These are phyloP conservation scores for Davidsoniella australis DNA, from an alignment of 2,329 filamentous ascomycete species.

Conservation along the genomic window DNA sequence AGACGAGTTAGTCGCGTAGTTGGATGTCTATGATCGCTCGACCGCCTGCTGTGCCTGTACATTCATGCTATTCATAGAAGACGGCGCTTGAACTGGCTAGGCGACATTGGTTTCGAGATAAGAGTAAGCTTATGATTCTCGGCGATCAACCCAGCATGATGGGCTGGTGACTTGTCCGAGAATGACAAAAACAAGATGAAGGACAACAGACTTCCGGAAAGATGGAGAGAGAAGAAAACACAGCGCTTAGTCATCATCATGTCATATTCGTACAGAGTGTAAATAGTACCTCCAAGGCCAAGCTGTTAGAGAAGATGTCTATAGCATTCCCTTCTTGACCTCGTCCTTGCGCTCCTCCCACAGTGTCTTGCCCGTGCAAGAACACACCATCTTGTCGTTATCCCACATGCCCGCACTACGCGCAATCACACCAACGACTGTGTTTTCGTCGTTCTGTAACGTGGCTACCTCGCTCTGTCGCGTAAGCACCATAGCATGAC, in stretches of 20 bases:
- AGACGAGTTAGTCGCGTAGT: too few species aligned
- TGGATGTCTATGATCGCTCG: too few species aligned
- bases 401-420: conserved; percentile 97
- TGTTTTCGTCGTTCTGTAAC: conserved; percentile 62
- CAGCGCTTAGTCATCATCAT: background rate
- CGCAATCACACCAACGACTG: conserved; percentile 82
- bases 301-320: conserved; percentile 17
- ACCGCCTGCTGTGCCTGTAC: too few species aligned
- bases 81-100: too few species aligned
- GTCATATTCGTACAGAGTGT: background rate
- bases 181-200: too few species aligned
- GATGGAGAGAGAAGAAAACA: too few species aligned
- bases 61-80: too few species aligned
- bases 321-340: conserved; percentile 79
- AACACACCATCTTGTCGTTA: conserved; percentile 96
- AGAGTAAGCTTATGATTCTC: too few species aligned
- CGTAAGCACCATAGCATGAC: conserved; percentile 76
- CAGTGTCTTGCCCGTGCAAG: conserved; percentile 91
- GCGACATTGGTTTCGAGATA: too few species aligned
- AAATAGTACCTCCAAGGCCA: background rate
- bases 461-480: conserved; percentile 33
- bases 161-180: too few species aligned
- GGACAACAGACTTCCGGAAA: too few species aligned
- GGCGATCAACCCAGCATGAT: too few species aligned
- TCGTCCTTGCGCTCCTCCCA: conserved; percentile 95